phyloP scores from a whole-genome alignment of 1,284 basidiomycete species.

The Lentinus polychrous region DNA sequence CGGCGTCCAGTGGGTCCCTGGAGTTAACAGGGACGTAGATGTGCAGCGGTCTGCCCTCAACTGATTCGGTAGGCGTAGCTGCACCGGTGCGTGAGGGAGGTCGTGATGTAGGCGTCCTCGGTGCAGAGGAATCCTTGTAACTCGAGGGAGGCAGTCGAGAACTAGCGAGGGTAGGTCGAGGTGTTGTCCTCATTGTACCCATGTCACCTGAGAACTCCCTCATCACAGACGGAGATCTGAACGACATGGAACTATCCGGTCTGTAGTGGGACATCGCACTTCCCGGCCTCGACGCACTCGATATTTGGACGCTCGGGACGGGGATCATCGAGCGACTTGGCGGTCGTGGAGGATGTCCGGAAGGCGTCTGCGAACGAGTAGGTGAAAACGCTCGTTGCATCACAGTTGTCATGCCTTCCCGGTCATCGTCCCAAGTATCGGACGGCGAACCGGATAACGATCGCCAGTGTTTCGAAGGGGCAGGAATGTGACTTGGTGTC shows the following conservation, averaged over 20 bases:
- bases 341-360: constrained; percentile 51
- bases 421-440: constrained; percentile 38
- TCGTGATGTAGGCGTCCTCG: constrained; percentile 50
- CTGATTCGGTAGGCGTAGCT: constrained; percentile 50
- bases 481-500: constrained; percentile 72
- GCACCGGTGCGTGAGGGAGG: constrained; percentile 59
- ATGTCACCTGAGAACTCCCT: constrained; percentile 65
- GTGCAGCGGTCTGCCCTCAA: constrained; percentile 35
- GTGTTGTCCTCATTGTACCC: constrained; percentile 39
- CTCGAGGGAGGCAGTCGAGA: constrained; percentile 64
- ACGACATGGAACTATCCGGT: constrained; percentile 47
- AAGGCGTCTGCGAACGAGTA: constrained; percentile 35
- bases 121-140: constrained; percentile 51
- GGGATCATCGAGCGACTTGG: constrained; percentile 80
- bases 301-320: constrained; percentile 63
- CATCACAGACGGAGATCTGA: constrained; percentile 34
- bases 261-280: constrained; percentile 65
- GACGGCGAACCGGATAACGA: constrained; percentile 43
- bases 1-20: constrained; percentile 76
- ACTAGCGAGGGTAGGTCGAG: constrained; percentile 31
- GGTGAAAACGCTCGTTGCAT: constrained; percentile 65
- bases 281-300: constrained; percentile 61
- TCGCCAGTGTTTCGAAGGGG: constrained; percentile 41
- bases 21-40: constrained; percentile 64
- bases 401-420: constrained; percentile 30